Percentiles rank a stretch among this genome's conserved stretches.
Conservation (phyloP, 768 basidiomycete genomes). For the Lactarius hatsudake region DNA sequence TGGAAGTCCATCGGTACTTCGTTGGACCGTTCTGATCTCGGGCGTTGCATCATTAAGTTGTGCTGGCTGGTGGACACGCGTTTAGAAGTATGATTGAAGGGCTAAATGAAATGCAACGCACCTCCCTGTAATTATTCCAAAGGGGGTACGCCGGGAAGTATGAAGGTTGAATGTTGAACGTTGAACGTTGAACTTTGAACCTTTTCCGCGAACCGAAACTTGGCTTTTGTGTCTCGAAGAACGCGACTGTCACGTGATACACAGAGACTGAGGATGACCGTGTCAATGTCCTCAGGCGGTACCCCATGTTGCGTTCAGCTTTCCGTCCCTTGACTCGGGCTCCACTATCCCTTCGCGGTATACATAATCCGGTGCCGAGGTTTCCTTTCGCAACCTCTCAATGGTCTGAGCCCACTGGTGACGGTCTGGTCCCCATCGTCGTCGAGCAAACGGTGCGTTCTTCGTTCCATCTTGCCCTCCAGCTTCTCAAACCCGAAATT, state of each 20-base stretch:
- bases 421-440: slow-evolving; percentile 82
- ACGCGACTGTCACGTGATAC: slow-evolving; percentile 24
- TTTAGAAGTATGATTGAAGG: neutral
- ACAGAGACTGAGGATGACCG: neutral
- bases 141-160: neutral
- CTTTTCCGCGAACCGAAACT: neutral
- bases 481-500: slow-evolving; percentile 13
- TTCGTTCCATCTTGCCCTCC: slow-evolving; percentile 7
- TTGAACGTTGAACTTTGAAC: no score
- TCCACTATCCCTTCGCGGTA: slow-evolving; percentile 1
- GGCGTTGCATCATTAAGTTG: slow-evolving; percentile 15
- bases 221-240: neutral
- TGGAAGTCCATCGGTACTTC: slow-evolving; percentile 91
- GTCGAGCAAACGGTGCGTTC: slow-evolving; percentile 81
- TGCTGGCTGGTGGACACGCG: slow-evolving; percentile 20
- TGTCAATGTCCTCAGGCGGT: neutral
- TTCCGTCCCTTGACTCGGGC: slow-evolving; percentile 26
- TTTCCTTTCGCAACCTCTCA: slow-evolving; percentile 49
- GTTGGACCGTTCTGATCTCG: slow-evolving; percentile 49
- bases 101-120: slow-evolving; percentile 1
- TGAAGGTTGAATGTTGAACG: neutral
- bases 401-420: slow-evolving; percentile 43
- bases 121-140: neutral
- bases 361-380: slow-evolving; percentile 9
- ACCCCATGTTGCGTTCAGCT: slow-evolving; percentile 34